Conservation (phyloP, 768 basidiomycete genomes). For the Gymnopilus junonius region DNA sequence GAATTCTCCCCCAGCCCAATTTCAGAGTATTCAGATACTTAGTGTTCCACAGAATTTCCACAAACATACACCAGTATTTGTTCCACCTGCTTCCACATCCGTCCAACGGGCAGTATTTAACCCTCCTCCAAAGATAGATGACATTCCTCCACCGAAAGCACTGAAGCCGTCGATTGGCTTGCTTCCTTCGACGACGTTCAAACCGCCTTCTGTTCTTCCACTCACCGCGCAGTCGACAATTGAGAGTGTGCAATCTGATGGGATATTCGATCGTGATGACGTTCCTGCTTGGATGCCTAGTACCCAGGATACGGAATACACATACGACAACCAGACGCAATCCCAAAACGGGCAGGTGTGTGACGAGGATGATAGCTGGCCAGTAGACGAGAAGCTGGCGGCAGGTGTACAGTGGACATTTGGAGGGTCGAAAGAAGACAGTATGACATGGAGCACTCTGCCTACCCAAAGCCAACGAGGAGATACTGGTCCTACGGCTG, state of each 20-base stretch:
- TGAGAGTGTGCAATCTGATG: constrained; percentile 55
- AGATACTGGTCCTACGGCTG: constrained; percentile 39
- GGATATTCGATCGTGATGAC: constrained; percentile 52
- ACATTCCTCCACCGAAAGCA: constrained; percentile 27
- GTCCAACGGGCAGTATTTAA: constrained; percentile 18
- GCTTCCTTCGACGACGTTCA: constrained; percentile 30
- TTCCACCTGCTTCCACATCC: constrained; percentile 42
- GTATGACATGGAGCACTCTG: constrained; percentile 75
- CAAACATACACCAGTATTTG: constrained; percentile 56
- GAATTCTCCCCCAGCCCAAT: constrained; percentile 50
- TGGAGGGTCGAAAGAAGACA: constrained; percentile 63
- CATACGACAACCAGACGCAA: constrained; percentile 41
- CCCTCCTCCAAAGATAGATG: constrained; percentile 17
- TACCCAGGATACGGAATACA: constrained; percentile 64
- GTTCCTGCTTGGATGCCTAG: constrained; percentile 58
- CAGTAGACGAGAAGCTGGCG: constrained; percentile 66
- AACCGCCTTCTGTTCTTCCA: constrained; percentile 26
- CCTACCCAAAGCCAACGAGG: constrained; percentile 60
- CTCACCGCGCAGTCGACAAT: constrained; percentile 59
- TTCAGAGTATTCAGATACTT: constrained; percentile 29
- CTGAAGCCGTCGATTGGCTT: constrained; percentile 42
- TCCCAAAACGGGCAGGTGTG: constrained; percentile 33
- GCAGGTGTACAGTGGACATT: constrained; percentile 66
- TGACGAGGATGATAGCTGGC: constrained; percentile 79
- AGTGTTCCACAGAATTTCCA: constrained; percentile 60